phyloP scores from a whole-genome alignment of 176 grass and related monocot genomes.

The Phoenix roebelenii region DNA sequence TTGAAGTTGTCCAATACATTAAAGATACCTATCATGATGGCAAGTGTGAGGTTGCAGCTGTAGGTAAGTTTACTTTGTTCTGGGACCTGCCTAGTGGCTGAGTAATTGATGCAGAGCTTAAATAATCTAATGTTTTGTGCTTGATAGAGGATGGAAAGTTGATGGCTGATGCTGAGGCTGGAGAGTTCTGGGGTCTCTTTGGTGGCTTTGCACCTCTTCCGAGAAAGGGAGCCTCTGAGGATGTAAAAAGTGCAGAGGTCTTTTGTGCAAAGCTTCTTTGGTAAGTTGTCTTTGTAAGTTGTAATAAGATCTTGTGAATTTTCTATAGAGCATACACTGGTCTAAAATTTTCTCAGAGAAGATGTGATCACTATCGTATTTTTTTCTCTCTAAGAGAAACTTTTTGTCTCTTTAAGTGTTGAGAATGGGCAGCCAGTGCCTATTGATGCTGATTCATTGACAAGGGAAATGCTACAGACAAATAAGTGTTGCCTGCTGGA shows the following conservation, averaged over 20 bases:
- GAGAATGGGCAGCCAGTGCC: slow-evolving; percentile 59
- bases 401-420: slow-evolving; percentile 32
- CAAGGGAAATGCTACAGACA: slow-evolving; percentile 72
- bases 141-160: slow-evolving; percentile 84
- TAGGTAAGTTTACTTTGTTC: slow-evolving; percentile 56
- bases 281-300: slow-evolving; percentile 23
- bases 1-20: slow-evolving; percentile 94
- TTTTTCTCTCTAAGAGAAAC: slow-evolving; percentile 4
- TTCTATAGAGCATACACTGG: too few species aligned
- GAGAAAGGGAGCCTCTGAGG: slow-evolving; percentile 66
- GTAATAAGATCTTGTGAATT: too few species aligned
- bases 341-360: too few species aligned
- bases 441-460: slow-evolving; percentile 53
- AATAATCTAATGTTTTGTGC: background rate
- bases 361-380: too few species aligned
- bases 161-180: slow-evolving; percentile 96
- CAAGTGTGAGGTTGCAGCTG: slow-evolving; percentile 76
- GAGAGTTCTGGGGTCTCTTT: slow-evolving; percentile 92
- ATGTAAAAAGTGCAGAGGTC: slow-evolving; percentile 44
- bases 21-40: slow-evolving; percentile 95
- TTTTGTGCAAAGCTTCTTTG: slow-evolving; percentile 50
- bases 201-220: slow-evolving; percentile 94
- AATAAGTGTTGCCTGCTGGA: slow-evolving; percentile 86
- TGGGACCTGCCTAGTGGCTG: background rate
- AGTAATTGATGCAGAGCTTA: too few species aligned